These are phyloP conservation scores for Penicillium sp. DNA, from an alignment of 2,329 filamentous ascomycete species.

Conservation along the genomic window DNA sequence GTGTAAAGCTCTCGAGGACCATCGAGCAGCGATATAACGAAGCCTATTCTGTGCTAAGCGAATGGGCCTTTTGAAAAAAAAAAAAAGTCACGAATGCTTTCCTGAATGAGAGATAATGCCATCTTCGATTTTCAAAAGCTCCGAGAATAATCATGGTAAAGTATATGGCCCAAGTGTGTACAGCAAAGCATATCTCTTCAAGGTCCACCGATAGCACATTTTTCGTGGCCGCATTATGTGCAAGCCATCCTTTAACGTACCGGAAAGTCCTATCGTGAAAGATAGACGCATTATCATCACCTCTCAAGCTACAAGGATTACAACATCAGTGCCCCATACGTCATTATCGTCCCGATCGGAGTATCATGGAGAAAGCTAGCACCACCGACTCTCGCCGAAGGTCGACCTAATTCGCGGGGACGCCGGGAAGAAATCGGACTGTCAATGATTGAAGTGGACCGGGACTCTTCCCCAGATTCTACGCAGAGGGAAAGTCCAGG, in stretches of 20 bases:
- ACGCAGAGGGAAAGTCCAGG: not conserved
- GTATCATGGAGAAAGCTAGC: not conserved
- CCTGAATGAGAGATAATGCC: no score
- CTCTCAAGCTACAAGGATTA: not conserved
- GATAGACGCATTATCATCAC: not conserved
- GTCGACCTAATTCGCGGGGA: not conserved
- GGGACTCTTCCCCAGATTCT: slow-evolving; percentile 10
- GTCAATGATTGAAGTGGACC: not conserved
- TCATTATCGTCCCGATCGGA: not conserved
- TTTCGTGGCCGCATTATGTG: not conserved
- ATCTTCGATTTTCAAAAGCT: no score
- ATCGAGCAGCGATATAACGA: no score
- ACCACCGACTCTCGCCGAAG: slow-evolving; percentile 3
- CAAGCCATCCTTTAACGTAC: not conserved
- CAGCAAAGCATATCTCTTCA: not conserved
- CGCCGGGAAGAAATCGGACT: slow-evolving; percentile 4
- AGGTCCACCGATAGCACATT: not conserved
- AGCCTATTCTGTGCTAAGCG: no score
- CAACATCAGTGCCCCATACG: not conserved
- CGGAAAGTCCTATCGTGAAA: not conserved
- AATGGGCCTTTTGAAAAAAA: no score
- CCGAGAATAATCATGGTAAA: no score
- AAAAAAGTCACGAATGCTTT: no score
- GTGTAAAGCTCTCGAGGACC: no score
- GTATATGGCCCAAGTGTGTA: no score